Evolutionary conservation across 768 basidiomycete species (phyloP), one percentile per base, ranked within the genome.

Genomic region (Pisolithus tinctorius): DNA sequence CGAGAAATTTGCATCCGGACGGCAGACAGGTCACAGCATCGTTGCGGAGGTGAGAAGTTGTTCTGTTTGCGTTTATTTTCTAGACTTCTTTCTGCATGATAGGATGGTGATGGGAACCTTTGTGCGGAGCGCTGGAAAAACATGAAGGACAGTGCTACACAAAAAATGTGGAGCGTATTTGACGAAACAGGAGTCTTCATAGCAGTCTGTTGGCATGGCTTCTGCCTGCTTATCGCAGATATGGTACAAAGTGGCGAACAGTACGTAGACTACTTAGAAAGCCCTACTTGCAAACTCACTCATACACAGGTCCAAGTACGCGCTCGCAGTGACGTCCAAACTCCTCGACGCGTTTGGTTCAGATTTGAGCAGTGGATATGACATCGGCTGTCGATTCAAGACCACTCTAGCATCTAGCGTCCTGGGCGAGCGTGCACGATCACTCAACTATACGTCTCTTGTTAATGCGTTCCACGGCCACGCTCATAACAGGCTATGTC

Each of bases 181-280:
- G 2, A 53, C 0, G 47, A 60, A 23, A 45, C 48, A 0, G 52
- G 52, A 0, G 49, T 65, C 9, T 66, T 65, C 41, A 36, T 65
- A 1, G 45, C 56, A 6, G 47, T 57, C 1, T 66, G 64, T 46
- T 47, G 55, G 1, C 65, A 66, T 54, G 61, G 62, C 6, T 58
- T 64, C 11, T 49, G 56, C 4, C 55, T 63, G 2, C 20, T 57
- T 0, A 57, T 54, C 1, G 50, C 51, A 6, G 61, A 66, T 36
- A 66, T 66, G 64, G 51, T 65, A 1, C 53, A 50, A 27, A 65
- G 64, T 36, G 63, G 53, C 10, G 47, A 53, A 14, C 29, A 36
- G 52, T 53, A 17, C 31, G 47, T 45, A 36, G 11, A 2, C 9
- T 6, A 6, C 44, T 2, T 27, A 4, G 17, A 13, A 4, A 31